Percentiles rank a stretch among this genome's conserved stretches.
phyloP scores from a whole-genome alignment of 148 eudicot genomes.

The Arbutus unedo region DNA sequence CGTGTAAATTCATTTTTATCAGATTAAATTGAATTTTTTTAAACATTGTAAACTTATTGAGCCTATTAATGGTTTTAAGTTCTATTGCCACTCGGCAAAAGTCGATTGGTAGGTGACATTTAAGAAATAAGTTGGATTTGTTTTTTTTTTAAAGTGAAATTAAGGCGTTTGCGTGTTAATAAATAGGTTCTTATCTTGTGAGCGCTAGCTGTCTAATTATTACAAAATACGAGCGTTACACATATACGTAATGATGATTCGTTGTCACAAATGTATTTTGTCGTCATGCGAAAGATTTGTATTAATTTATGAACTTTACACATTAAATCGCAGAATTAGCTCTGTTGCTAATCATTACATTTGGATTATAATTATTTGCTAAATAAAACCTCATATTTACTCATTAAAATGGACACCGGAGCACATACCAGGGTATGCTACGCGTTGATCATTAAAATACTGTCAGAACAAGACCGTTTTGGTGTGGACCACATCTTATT shows the following conservation, averaged over 20 bases:
- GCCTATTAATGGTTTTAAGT: too few species aligned
- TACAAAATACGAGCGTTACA: constrained; percentile 7
- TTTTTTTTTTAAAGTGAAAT: neutral
- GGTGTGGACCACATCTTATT: too few species aligned
- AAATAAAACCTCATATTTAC: neutral
- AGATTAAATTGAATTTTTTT: neutral
- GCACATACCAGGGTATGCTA: too few species aligned
- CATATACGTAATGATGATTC: neutral
- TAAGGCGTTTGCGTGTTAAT: neutral
- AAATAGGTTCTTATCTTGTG: constrained; percentile 5
- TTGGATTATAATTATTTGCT: neutral
- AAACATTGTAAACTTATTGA: neutral
- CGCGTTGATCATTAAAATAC: too few species aligned
- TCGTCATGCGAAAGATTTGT: neutral
- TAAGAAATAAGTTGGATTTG: neutral
- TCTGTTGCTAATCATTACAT: neutral
- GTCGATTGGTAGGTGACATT: too few species aligned
- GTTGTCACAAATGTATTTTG: neutral
- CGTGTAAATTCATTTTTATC: neutral
- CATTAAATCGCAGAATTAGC: neutral
- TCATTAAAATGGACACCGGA: neutral
- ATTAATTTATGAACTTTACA: neutral
- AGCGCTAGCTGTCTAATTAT: neutral
- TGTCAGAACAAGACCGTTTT: too few species aligned
- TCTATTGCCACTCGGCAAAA: too few species aligned